These are phyloP conservation scores for Bocquillonia castaneifolia DNA, from an alignment of 441 rosid species.

Conservation along the genomic window DNA sequence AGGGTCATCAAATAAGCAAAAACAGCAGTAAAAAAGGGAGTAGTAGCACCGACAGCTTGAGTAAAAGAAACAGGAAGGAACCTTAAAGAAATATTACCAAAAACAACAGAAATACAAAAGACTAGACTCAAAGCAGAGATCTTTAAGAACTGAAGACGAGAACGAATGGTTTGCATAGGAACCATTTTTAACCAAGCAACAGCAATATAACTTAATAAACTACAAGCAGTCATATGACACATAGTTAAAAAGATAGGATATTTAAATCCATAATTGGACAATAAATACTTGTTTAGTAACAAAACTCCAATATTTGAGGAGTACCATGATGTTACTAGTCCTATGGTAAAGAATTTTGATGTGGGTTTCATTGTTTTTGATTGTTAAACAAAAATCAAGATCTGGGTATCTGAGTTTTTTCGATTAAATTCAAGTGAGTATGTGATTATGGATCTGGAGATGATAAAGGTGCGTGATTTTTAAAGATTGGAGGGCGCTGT, in stretches of 20 bases:
- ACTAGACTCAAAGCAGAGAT: slow-evolving; percentile 74
- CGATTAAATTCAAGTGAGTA: no score
- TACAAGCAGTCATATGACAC: slow-evolving; percentile 96
- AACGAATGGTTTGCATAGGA: slow-evolving; percentile 85
- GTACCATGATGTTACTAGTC: slow-evolving; percentile 77
- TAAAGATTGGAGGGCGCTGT: neutral
- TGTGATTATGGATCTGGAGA: slow-evolving; percentile 26
- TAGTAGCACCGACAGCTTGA: slow-evolving; percentile 89
- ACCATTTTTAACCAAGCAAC: slow-evolving; percentile 89
- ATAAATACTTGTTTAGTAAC: slow-evolving; percentile 73
- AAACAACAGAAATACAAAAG: slow-evolving; percentile 85
- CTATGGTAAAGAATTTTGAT: slow-evolving; percentile 62
- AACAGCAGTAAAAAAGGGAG: slow-evolving; percentile 87
- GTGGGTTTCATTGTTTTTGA: slow-evolving; percentile 36
- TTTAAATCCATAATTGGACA: slow-evolving; percentile 84
- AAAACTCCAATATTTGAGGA: slow-evolving; percentile 84
- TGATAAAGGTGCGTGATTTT: neutral
- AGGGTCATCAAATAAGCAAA: slow-evolving; percentile 76
- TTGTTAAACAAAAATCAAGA: neutral
- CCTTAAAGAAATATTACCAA: slow-evolving; percentile 72
- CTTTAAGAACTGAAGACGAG: slow-evolving; percentile 71
- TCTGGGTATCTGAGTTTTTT: neutral
- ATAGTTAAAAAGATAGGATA: slow-evolving; percentile 86
- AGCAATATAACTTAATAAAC: slow-evolving; percentile 73
- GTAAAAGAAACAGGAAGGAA: slow-evolving; percentile 80